Conservation (phyloP, 805 yeast species). For the Cephaloascus fragrans region DNA sequence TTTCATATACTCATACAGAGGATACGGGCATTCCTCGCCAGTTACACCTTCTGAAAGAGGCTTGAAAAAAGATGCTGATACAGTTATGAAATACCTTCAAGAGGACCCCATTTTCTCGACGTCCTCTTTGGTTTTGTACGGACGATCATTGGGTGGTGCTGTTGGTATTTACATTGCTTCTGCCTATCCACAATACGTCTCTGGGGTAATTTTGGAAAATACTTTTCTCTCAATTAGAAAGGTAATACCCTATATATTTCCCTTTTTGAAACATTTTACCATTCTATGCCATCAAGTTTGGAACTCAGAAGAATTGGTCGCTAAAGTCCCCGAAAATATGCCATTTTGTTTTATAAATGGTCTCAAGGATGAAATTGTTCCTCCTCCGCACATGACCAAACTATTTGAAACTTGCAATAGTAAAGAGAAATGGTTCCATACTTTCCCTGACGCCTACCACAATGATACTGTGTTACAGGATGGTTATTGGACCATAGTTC, state of each 20-base stretch:
- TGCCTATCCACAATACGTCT: constrained; percentile 35
- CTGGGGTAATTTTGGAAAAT: constrained; percentile 73
- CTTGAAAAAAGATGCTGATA: constrained; percentile 70
- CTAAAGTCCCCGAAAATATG: constrained; percentile 35
- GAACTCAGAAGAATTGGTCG: constrained; percentile 63
- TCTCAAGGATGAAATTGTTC: constrained; percentile 78
- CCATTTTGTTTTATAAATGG: constrained; percentile 73
- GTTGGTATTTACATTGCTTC: constrained; percentile 79
- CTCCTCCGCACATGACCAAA: constrained; percentile 69
- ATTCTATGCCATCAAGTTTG: constrained; percentile 69
- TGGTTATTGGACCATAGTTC: constrained; percentile 67
- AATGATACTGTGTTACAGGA: constrained; percentile 75
- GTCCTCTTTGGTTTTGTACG: constrained; percentile 60
- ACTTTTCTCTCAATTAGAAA: constrained; percentile 73
- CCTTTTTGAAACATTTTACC: constrained; percentile 46
- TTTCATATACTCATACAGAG: constrained; percentile 79
- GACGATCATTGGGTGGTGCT: constrained; percentile 93
- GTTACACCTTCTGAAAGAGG: constrained; percentile 60
- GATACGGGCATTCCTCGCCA: constrained; percentile 82
- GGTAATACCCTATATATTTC: constrained; percentile 68
- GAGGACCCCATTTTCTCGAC: constrained; percentile 41
- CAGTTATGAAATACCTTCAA: constrained; percentile 51
- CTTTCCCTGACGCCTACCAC: constrained; percentile 57
- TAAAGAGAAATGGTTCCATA: constrained; percentile 38
- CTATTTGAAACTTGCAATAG: constrained; percentile 46